Percentiles rank a stretch among this genome's conserved stretches.
phyloP scores from a whole-genome alignment of 208 protist genomes.

The Leishmania arabica region DNA sequence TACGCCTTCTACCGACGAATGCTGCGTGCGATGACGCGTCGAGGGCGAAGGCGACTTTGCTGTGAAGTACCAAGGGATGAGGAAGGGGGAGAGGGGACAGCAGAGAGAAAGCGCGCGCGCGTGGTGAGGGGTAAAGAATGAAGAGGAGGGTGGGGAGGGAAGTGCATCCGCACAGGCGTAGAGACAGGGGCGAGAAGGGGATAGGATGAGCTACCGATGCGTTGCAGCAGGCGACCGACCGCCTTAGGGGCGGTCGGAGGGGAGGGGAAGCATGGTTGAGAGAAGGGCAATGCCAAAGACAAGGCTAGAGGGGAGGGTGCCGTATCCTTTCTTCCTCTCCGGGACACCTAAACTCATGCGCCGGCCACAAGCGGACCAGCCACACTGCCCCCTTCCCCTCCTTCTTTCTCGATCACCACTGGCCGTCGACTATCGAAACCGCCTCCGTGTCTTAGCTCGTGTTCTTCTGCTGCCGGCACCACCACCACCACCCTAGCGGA shows the following conservation, averaged over 20 bases:
- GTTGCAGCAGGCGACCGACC: background rate
- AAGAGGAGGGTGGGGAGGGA: background rate
- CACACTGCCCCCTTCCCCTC: background rate
- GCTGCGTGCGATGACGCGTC: background rate
- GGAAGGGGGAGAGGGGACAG: background rate
- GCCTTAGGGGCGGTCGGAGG: background rate
- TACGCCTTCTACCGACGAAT: background rate
- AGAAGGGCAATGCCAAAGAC: background rate
- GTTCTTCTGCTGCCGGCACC: background rate
- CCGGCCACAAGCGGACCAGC: background rate
- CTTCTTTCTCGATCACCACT: background rate
- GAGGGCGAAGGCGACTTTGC: background rate
- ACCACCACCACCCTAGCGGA: background rate
- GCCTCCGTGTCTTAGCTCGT: background rate
- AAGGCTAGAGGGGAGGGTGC: slow-evolving; percentile 1
- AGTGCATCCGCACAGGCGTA: background rate
- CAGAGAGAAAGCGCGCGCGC: background rate
- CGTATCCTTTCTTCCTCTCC: background rate
- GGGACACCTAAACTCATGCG: background rate
- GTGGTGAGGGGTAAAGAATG: background rate
- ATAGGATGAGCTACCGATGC: background rate
- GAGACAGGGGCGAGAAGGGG: background rate
- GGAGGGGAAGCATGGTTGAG: background rate
- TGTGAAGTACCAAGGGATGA: background rate
- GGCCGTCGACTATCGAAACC: background rate